Evolutionary conservation across 2,329 filamentous ascomycete genomes (phyloP), one percentile per base, ranked within the genome.

Genomic region (Rachicladosporium sp.): DNA sequence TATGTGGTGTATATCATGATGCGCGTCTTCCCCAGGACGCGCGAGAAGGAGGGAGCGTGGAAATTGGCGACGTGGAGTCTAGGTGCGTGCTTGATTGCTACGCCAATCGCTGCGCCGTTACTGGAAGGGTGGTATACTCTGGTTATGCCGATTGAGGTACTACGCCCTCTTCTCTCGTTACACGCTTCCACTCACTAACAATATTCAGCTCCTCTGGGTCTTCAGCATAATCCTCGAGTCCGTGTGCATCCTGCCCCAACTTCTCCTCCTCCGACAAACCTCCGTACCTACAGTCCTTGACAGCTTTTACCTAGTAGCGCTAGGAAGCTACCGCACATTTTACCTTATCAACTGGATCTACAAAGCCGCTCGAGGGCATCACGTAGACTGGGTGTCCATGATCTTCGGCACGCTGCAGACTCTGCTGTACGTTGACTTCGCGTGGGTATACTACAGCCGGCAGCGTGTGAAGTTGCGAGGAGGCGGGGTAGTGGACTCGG

Each of bases 241-340:
- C 29, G 76, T 93, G 44, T 91, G 83, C 60, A 77, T 95, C 29
- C 77, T 96, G 12, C 89, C 89, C 0, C 89, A 96, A 60, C 78
- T 96, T 1, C 74, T 95, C 4, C 78, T 95, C 33, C 76, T 96
- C 10, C 83, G 89, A 43, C 87, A 95, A 61, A 95, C 89, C n/a
- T 87, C 80, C 19, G 86, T 95, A 0, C 89, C 89, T 0, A 96
- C 89, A 36, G 89, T 95, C 35, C 88, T 96, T 63, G 85, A 94
- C 60, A 93, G 85, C n/a, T 94, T 83, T 65, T 96, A 96, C 62
- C 82, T 96, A 40, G 69, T 91, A 36, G 78, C 86, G 1, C 74
- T 95, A 1, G 89, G 88, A 29, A 80, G 80, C 9, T 96, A 95
- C 65, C 83, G 89, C 42, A 83, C 71, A 36, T 75, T 95, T 45